phyloP scores from a whole-genome alignment of 305 asterid genomes.

The Fraxinus greggii region DNA sequence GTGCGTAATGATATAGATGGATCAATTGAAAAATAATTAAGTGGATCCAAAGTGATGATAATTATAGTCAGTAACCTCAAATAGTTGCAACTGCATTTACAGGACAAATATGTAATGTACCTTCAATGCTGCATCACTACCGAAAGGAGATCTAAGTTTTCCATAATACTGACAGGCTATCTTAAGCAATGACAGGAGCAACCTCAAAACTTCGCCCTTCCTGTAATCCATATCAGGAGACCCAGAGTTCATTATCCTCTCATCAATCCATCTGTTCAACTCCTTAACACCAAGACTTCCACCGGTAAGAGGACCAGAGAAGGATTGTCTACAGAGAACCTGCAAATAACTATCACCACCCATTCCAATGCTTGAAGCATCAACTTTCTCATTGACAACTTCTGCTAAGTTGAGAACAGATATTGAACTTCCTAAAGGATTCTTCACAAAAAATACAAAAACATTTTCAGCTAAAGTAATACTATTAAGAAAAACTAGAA shows the following conservation, averaged over 20 bases:
- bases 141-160: slow-evolving; percentile 85
- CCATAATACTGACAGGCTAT: slow-evolving; percentile 86
- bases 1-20: not conserved
- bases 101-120: slow-evolving; percentile 34
- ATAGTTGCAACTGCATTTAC: slow-evolving; percentile 17
- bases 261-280: slow-evolving; percentile 88
- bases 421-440: slow-evolving; percentile 60
- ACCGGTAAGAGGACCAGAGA: slow-evolving; percentile 89
- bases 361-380: slow-evolving; percentile 43
- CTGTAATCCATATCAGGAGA: slow-evolving; percentile 51
- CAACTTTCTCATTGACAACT: slow-evolving; percentile 48
- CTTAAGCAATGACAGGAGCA: slow-evolving; percentile 80
- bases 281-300: slow-evolving; percentile 79
- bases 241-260: slow-evolving; percentile 58
- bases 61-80: not conserved
- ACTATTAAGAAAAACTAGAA: slow-evolving; percentile 24
- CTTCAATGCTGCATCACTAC: slow-evolving; percentile 62
- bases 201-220: slow-evolving; percentile 65
- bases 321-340: slow-evolving; percentile 62
- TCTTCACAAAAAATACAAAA: slow-evolving; percentile 48
- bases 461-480: slow-evolving; percentile 26
- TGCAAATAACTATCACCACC: slow-evolving; percentile 55
- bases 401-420: slow-evolving; percentile 75
- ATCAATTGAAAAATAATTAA: not conserved
- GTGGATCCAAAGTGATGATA: not conserved